Percentiles rank a stretch among this genome's conserved stretches.
These are phyloP conservation scores for Croton setiger DNA, from an alignment of 441 rosid species.

Conservation along the genomic window DNA sequence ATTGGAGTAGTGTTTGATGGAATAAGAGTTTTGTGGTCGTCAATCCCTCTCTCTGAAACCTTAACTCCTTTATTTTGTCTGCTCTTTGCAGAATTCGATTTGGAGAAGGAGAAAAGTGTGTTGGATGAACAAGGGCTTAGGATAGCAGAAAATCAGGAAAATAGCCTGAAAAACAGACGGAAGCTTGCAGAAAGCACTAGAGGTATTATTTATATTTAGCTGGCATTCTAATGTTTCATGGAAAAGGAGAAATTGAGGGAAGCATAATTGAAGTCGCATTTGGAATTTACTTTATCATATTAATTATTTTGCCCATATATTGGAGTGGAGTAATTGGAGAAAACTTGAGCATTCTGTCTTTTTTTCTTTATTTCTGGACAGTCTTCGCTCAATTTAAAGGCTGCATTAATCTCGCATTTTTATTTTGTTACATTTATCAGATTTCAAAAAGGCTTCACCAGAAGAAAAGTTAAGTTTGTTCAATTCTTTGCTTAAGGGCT, in stretches of 20 bases:
- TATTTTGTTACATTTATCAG: slow-evolving; percentile 33
- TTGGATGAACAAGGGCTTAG: slow-evolving; percentile 96
- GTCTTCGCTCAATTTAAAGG: background rate
- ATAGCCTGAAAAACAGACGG: slow-evolving; percentile 89
- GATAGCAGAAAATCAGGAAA: slow-evolving; percentile 97
- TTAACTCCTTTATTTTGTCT: background rate
- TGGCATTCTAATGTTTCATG: background rate
- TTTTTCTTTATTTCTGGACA: background rate
- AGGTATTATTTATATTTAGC: slow-evolving; percentile 43
- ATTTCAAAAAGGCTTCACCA: slow-evolving; percentile 94
- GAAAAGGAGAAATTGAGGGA: background rate
- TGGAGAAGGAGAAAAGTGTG: slow-evolving; percentile 89
- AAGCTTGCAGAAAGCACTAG: slow-evolving; percentile 99
- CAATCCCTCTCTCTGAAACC: background rate
- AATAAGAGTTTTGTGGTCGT: background rate
- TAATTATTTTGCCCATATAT: background rate
- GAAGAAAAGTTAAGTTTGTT: slow-evolving; percentile 86
- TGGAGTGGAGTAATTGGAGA: background rate
- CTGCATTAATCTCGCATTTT: background rate
- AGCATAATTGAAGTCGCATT: background rate
- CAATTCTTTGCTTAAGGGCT: slow-evolving; percentile 88
- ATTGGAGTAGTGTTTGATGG: too few relatives aligned
- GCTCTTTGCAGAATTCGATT: slow-evolving; percentile 65
- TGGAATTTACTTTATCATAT: background rate
- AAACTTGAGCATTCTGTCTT: background rate